A percentile compares a stretch with the other conserved stretches of the same genome.
phyloP scores from a whole-genome alignment of 106 monocot species.

The Cymbidium sinense region DNA sequence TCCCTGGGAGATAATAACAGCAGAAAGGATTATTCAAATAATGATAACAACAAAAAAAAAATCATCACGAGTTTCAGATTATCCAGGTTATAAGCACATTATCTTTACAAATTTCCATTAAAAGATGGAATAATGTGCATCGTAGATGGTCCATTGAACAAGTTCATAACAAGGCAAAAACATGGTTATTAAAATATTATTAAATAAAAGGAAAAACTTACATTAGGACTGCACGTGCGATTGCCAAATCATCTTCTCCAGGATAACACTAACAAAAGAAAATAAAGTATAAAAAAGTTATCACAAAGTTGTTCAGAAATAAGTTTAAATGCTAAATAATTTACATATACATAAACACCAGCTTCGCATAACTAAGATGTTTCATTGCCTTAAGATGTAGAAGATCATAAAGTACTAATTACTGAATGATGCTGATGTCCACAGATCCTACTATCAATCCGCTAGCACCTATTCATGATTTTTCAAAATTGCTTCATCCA shows the following conservation, averaged over 20 bases:
- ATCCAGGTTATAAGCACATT: not conserved
- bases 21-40: not conserved
- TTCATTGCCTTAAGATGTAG: not conserved
- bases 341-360: not conserved
- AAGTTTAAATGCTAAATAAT: not conserved
- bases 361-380: not conserved
- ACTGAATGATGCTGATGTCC: not conserved
- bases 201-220: constrained; percentile 36
- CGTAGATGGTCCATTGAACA: not conserved
- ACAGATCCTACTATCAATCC: not conserved
- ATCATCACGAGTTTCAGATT: not conserved
- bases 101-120: not conserved
- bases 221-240: constrained; percentile 84
- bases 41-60: not conserved
- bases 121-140: not conserved
- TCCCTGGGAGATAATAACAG: not conserved
- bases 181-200: not conserved
- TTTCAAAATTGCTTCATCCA: too few relatives aligned
- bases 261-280: constrained; percentile 67
- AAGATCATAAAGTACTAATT: not conserved
- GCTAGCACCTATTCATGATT: too few relatives aligned
- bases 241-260: constrained; percentile 92
- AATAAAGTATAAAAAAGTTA: not conserved
- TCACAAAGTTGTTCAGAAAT: not conserved
- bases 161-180: not conserved